phyloP scores from a whole-genome alignment of 2,329 filamentous ascomycete genomes.

The Rhinocladiella mackenziei region DNA sequence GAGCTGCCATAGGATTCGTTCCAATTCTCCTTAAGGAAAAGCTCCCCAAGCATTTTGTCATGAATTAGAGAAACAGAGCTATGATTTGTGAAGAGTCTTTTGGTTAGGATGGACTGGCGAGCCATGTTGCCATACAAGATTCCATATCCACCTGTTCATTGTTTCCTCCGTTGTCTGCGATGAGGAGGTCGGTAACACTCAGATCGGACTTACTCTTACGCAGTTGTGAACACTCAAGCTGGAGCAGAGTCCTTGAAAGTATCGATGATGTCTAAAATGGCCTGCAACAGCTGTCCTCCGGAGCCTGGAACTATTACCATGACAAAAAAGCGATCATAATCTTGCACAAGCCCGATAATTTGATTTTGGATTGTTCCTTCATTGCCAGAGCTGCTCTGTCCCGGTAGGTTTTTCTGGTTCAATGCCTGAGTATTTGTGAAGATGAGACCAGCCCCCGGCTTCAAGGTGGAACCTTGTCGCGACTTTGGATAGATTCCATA shows the following conservation, averaged over 20 bases:
- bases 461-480: conserved; percentile 62
- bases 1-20: conserved; percentile 68
- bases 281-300: neutral
- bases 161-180: neutral
- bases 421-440: conserved; percentile 67
- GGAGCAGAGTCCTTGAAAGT: conserved; percentile 33
- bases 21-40: conserved; percentile 63
- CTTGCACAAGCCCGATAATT: conserved; percentile 50
- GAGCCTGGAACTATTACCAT: conserved; percentile 51
- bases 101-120: conserved; percentile 7
- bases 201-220: conserved; percentile 15
- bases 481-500: conserved; percentile 4
- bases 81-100: conserved; percentile 25
- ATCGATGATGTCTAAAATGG: conserved; percentile 10
- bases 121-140: conserved; percentile 39
- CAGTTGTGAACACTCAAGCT: conserved; percentile 4
- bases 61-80: conserved; percentile 39
- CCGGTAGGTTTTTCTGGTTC: conserved; percentile 67
- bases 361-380: conserved; percentile 52
- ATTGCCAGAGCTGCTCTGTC: conserved; percentile 42
- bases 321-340: conserved; percentile 66
- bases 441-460: conserved; percentile 65
- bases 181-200: conserved; percentile 6
- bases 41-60: conserved; percentile 64
- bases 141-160: conserved; percentile 36